A percentile compares a stretch with the other conserved stretches of the same genome.
These are phyloP conservation scores for Cordyceps javanica DNA, from an alignment of 2,329 filamentous ascomycete genomes.

Conservation along the genomic window DNA sequence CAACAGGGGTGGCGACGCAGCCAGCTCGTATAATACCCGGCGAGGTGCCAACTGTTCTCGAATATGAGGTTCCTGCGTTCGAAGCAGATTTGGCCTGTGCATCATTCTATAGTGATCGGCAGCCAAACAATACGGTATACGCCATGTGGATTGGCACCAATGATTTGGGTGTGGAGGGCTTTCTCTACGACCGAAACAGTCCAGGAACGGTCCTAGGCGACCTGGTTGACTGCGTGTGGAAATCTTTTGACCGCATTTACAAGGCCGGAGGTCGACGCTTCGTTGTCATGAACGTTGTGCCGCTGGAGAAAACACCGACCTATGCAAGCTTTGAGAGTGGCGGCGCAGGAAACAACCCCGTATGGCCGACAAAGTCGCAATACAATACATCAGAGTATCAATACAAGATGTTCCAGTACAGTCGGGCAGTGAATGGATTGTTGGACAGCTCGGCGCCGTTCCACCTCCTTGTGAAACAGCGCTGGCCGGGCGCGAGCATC, in stretches of 20 bases:
- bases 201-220: constrained; percentile 53
- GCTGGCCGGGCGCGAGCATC: constrained; percentile 54
- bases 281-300: constrained; percentile 63
- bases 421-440: constrained; percentile 41
- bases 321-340: constrained; percentile 42
- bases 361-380: constrained; percentile 39
- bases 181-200: constrained; percentile 59
- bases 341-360: constrained; percentile 35
- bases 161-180: constrained; percentile 61
- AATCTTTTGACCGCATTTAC: constrained; percentile 55
- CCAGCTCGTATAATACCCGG: constrained; percentile 15
- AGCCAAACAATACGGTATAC: constrained; percentile 59
- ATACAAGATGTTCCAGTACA: constrained; percentile 41
- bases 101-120: constrained; percentile 38
- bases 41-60: constrained; percentile 55
- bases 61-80: constrained; percentile 56
- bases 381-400: constrained; percentile 43
- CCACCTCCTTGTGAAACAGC: constrained; percentile 34
- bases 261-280: constrained; percentile 61
- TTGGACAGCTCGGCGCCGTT: constrained; percentile 45
- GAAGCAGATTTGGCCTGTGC: constrained; percentile 40
- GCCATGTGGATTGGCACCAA: constrained; percentile 78
- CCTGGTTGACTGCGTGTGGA: constrained; percentile 64
- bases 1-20: constrained; percentile 59
- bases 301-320: constrained; percentile 60